phyloP scores from a whole-genome alignment of 352 stramenopile genomes.

The Pythium phragmitis region DNA sequence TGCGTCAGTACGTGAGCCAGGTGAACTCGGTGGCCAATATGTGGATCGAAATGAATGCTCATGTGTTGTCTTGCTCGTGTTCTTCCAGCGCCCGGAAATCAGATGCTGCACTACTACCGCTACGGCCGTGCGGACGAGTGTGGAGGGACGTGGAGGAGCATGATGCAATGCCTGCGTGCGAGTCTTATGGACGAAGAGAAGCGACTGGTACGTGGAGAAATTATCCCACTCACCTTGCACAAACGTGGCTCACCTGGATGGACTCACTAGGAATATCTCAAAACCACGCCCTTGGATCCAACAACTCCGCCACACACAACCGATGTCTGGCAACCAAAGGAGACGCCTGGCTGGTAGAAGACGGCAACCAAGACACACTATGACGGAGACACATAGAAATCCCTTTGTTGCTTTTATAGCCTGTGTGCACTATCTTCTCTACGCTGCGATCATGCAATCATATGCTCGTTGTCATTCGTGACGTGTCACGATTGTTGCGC shows the following conservation, averaged over 20 bases:
- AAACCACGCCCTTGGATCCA: slow-evolving; percentile 62
- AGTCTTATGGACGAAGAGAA: slow-evolving; percentile 82
- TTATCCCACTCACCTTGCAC: not conserved
- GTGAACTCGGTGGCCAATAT: not conserved
- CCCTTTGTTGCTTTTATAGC: slow-evolving; percentile 3
- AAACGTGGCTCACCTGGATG: not conserved
- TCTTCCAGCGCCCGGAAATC: slow-evolving; percentile 61
- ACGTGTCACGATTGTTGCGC: not conserved
- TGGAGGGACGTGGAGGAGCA: slow-evolving; percentile 79
- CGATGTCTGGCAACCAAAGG: slow-evolving; percentile 66
- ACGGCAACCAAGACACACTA: not conserved
- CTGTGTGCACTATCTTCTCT: not conserved
- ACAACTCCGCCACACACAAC: slow-evolving; percentile 49
- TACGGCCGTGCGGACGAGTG: slow-evolving; percentile 71
- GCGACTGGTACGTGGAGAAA: slow-evolving; percentile 33
- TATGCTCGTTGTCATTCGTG: not conserved
- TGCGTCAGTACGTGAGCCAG: slow-evolving; percentile 75
- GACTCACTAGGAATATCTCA: slow-evolving; percentile 43
- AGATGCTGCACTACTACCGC: slow-evolving; percentile 83
- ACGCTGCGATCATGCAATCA: not conserved
- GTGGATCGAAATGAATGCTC: not conserved
- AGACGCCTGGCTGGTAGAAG: slow-evolving; percentile 65
- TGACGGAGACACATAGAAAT: slow-evolving; percentile 10
- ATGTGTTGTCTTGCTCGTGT: not conserved
- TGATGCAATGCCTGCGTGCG: slow-evolving; percentile 75